These are phyloP conservation scores for Fusarium sp. DNA, from an alignment of 2,329 filamentous ascomycete species.

Conservation along the genomic window DNA sequence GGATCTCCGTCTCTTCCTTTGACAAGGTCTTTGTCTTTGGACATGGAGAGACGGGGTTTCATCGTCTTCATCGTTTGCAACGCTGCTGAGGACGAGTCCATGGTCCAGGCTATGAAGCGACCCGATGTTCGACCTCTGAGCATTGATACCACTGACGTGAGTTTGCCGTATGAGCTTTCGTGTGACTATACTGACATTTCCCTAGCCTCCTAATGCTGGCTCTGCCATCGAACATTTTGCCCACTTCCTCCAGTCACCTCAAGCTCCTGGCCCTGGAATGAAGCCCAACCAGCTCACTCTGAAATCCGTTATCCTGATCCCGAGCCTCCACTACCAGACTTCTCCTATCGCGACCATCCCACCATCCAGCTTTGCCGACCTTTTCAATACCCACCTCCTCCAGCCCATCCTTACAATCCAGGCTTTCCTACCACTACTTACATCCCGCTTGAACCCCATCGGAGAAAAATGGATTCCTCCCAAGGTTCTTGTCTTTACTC, in stretches of 20 bases:
- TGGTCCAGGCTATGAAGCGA: slow-evolving; percentile 80
- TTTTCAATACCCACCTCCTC: slow-evolving; percentile 90
- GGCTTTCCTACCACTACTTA: slow-evolving; percentile 85
- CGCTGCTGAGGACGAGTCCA: slow-evolving; percentile 83
- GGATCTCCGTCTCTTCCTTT: slow-evolving; percentile 88
- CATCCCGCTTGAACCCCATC: slow-evolving; percentile 66
- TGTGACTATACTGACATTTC: slow-evolving; percentile 13
- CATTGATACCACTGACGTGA: slow-evolving; percentile 83
- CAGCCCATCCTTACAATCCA: slow-evolving; percentile 90
- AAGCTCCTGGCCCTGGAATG: slow-evolving; percentile 79
- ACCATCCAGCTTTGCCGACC: slow-evolving; percentile 85
- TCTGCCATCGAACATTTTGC: slow-evolving; percentile 78
- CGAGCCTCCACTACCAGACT: slow-evolving; percentile 81
- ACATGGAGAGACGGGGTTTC: slow-evolving; percentile 91
- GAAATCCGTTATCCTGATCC: slow-evolving; percentile 84
- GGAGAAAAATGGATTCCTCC: slow-evolving; percentile 64
- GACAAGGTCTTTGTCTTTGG: slow-evolving; percentile 82
- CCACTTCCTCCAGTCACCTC: slow-evolving; percentile 76
- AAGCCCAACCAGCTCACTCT: slow-evolving; percentile 80
- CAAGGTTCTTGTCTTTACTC: slow-evolving; percentile 81
- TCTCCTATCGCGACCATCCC: slow-evolving; percentile 88
- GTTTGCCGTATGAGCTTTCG: slow-evolving; percentile 43
- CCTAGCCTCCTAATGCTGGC: slow-evolving; percentile 73
- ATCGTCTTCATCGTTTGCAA: slow-evolving; percentile 92
- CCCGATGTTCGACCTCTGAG: slow-evolving; percentile 84